A percentile compares a stretch with the other conserved stretches of the same genome.
Evolutionary conservation across 768 basidiomycete genomes (phyloP).

Genomic region (Sutorius australiensis): DNA sequence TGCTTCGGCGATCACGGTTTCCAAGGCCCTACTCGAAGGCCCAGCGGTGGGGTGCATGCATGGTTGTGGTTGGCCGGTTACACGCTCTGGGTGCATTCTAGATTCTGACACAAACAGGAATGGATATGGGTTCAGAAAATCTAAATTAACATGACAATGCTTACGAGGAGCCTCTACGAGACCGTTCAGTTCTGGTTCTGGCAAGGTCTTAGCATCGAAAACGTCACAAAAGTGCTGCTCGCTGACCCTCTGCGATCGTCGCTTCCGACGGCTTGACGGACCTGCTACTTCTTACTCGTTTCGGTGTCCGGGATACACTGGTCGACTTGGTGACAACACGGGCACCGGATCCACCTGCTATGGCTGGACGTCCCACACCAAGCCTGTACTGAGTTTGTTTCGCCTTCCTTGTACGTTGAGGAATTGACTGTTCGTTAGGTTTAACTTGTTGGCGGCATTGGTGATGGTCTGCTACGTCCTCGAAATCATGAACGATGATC

Average conservation of each 20-base stretch:
- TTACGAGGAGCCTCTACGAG: constrained; percentile 11
- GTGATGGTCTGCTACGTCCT: constrained; percentile 39
- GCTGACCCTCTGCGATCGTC: constrained; percentile 53
- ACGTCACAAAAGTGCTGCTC: neutral
- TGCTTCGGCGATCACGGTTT: constrained; percentile 26
- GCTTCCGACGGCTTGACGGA: constrained; percentile 49
- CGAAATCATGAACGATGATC: constrained; percentile 38
- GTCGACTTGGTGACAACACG: constrained; percentile 60
- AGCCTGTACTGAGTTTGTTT: constrained; percentile 67
- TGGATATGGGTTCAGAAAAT: neutral
- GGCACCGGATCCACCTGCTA: constrained; percentile 64
- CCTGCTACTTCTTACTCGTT: constrained; percentile 48
- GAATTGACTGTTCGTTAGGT: constrained; percentile 18
- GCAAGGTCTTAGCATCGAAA: constrained; percentile 10
- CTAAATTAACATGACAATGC: neutral
- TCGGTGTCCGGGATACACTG: constrained; percentile 44
- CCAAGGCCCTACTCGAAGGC: constrained; percentile 10
- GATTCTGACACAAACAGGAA: constrained; percentile 2
- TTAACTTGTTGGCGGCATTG: constrained; percentile 17
- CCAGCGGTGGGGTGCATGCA: neutral
- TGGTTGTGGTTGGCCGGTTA: constrained; percentile 4
- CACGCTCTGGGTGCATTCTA: constrained; percentile 1
- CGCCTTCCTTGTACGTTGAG: constrained; percentile 57
- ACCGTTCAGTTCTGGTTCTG: constrained; percentile 27
- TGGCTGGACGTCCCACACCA: constrained; percentile 67